Percentiles rank a stretch among this genome's conserved stretches.
These are phyloP conservation scores for Fusarium piperis DNA, from an alignment of 2,329 filamentous ascomycete species.

Conservation along the genomic window DNA sequence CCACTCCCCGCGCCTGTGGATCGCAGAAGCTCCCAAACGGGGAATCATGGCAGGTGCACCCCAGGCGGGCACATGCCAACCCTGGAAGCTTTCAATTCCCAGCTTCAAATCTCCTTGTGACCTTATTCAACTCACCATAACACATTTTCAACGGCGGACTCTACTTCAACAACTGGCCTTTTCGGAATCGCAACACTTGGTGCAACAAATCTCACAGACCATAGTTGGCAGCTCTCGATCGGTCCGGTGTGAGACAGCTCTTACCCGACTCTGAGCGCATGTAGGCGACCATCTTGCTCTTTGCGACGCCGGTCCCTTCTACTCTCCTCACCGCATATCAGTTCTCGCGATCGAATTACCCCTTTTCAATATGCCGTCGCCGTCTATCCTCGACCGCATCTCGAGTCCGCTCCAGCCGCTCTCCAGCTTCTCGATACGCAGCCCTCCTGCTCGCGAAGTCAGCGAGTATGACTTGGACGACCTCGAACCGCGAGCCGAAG, in stretches of 20 bases:
- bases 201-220: background rate
- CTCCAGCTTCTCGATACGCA: slow-evolving; percentile 42
- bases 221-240: background rate
- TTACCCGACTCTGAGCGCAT: slow-evolving; percentile 17
- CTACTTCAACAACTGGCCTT: background rate
- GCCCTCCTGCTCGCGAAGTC: slow-evolving; percentile 35
- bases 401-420: slow-evolving; percentile 36
- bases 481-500: slow-evolving; percentile 50
- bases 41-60: slow-evolving; percentile 32
- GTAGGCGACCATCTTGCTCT: slow-evolving; percentile 13
- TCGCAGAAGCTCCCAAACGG: slow-evolving; percentile 18
- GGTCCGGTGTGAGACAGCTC: background rate
- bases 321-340: background rate
- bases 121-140: background rate
- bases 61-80: slow-evolving; percentile 36
- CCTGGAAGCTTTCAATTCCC: slow-evolving; percentile 22
- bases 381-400: slow-evolving; percentile 42
- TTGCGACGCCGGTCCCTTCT: background rate
- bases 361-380: slow-evolving; percentile 40
- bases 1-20: slow-evolving; percentile 31
- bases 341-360: background rate
- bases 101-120: slow-evolving; percentile 11
- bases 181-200: background rate
- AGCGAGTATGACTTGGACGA: slow-evolving; percentile 53
- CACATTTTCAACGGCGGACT: background rate